Conservation (phyloP, 768 basidiomycete species). For the Inosperma sp. region DNA sequence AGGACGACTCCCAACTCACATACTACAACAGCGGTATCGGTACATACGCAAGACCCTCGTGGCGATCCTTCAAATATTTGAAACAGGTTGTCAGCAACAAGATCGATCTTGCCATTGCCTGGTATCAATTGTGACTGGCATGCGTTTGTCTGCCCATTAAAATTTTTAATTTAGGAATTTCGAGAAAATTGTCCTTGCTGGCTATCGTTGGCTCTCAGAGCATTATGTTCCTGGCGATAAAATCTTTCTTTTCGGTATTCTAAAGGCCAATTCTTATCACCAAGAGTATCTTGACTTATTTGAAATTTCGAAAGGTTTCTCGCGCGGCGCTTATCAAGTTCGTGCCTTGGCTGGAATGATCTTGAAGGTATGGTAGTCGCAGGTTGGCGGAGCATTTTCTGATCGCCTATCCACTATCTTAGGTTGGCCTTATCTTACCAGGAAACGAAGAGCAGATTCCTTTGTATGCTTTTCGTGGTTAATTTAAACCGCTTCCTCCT, state of each 20-base stretch:
- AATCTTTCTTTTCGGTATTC: conserved; percentile 27
- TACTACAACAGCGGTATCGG: conserved; percentile 34
- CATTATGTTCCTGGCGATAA: conserved; percentile 23
- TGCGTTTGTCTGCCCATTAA: no score
- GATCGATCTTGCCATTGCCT: conserved; percentile 35
- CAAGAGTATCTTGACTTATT: neutral
- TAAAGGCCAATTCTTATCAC: neutral
- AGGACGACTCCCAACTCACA: conserved; percentile 22
- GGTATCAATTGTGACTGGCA: no score
- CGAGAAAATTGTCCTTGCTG: conserved; percentile 21
- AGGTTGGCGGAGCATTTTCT: neutral
- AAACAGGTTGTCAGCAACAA: conserved; percentile 20
- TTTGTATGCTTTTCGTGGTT: conserved; percentile 17
- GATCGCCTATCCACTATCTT: no score
- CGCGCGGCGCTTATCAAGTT: conserved; percentile 33
- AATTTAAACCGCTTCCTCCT: neutral
- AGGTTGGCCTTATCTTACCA: conserved; percentile 29
- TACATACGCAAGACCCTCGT: conserved; percentile 24
- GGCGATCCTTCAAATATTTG: conserved; percentile 15
- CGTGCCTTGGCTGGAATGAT: conserved; percentile 29
- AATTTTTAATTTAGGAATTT: conserved; percentile 31
- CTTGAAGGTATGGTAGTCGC: conserved; percentile 6
- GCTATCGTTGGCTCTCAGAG: conserved; percentile 28
- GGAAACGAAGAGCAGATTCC: conserved; percentile 38
- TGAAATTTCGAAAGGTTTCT: conserved; percentile 23